These are phyloP conservation scores for Arthrobotrys pseudoclavata DNA, from an alignment of 2,329 filamentous ascomycete species.

Conservation along the genomic window DNA sequence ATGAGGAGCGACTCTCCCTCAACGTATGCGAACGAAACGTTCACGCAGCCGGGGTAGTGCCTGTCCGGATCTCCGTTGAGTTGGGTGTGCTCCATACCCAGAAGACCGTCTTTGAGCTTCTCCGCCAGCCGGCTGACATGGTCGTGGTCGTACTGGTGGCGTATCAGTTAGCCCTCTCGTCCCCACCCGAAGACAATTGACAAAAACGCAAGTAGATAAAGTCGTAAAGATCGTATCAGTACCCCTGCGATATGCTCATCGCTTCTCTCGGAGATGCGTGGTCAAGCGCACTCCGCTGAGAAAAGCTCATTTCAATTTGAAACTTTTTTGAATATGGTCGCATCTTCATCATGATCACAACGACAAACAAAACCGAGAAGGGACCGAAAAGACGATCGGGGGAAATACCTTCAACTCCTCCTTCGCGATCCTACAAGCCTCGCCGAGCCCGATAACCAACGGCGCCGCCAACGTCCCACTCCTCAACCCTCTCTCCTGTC, in stretches of 20 bases:
- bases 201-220: constrained; percentile 4
- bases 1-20: constrained; percentile 98
- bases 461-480: constrained; percentile 94
- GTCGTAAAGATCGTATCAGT: constrained; percentile 55
- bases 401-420: constrained; percentile 84
- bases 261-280: constrained; percentile 44
- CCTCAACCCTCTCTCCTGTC: constrained; percentile 92
- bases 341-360: constrained; percentile 80
- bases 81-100: constrained; percentile 89
- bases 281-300: constrained; percentile 51
- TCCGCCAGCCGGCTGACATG: constrained; percentile 86
- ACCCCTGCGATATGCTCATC: constrained; percentile 62
- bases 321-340: constrained; percentile 71
- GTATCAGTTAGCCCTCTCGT: constrained; percentile 19
- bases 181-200: background rate
- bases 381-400: constrained; percentile 59
- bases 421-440: constrained; percentile 91
- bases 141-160: constrained; percentile 95
- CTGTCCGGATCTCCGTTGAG: constrained; percentile 86
- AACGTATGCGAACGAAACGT: constrained; percentile 98
- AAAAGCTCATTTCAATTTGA: constrained; percentile 59
- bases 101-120: constrained; percentile 82
- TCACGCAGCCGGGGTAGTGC: constrained; percentile 97
- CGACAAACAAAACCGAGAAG: constrained; percentile 19
- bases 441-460: constrained; percentile 90